Evolutionary conservation across 441 rosid species (phyloP).

Genomic region (Populus hybrid): DNA sequence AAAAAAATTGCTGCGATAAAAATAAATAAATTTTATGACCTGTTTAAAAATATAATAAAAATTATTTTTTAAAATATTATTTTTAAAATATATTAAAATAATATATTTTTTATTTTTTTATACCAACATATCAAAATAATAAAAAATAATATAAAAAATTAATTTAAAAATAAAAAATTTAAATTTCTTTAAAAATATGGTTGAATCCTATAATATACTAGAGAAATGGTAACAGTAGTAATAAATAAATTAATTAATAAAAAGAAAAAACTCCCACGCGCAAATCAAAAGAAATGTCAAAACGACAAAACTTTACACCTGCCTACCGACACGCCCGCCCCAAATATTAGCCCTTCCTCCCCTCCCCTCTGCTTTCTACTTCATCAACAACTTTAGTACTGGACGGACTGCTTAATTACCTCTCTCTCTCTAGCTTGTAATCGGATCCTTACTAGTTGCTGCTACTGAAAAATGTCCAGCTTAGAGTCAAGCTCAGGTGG

Average conservation of each 20-base stretch:
- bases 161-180: no score
- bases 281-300: neutral
- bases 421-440: constrained; percentile 1
- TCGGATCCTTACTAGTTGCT: constrained; percentile 16
- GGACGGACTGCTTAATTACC: neutral
- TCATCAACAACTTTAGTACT: neutral
- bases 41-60: no score
- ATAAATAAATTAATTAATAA: no score
- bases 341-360: neutral
- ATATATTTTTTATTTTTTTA: no score
- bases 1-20: no score
- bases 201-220: no score
- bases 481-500: constrained; percentile 23
- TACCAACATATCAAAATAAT: no score
- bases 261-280: neutral
- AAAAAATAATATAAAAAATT: no score
- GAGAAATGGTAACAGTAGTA: neutral
- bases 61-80: no score
- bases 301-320: constrained; percentile 9
- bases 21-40: no score
- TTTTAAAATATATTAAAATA: no score
- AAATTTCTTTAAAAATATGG: no score
- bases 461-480: constrained; percentile 38
- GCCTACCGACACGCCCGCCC: constrained; percentile 30
- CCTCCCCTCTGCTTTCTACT: neutral